Evolutionary conservation across 2,329 filamentous ascomycete genomes (phyloP).

Genomic region (Lasiodiplodia sp.): DNA sequence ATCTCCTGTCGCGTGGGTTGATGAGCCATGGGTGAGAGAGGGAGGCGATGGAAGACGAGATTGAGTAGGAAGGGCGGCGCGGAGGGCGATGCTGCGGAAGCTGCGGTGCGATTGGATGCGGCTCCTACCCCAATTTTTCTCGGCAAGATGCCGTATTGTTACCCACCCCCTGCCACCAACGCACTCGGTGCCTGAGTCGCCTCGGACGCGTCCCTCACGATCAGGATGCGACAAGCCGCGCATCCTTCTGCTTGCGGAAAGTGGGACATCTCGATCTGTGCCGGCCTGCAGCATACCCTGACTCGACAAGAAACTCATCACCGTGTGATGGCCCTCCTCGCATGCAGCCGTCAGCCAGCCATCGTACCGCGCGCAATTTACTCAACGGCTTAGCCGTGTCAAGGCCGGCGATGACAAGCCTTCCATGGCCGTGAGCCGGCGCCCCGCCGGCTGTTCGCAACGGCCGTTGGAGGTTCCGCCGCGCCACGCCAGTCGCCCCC

Average conservation of each 20-base stretch:
- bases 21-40: neutral
- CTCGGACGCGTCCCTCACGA: neutral
- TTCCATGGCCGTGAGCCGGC: neutral
- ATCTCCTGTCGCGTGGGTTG: neutral
- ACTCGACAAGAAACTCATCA: constrained; percentile 12
- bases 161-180: neutral
- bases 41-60: neutral
- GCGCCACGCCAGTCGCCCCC: neutral
- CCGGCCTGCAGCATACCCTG: neutral
- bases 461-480: constrained; percentile 1
- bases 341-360: neutral
- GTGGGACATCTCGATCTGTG: neutral
- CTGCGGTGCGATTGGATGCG: neutral
- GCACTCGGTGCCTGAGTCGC: neutral
- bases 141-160: constrained; percentile 5
- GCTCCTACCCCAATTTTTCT: neutral
- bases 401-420: neutral
- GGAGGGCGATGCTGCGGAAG: neutral
- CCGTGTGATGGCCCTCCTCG: neutral
- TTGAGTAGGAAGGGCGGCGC: neutral
- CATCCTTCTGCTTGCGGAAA: constrained; percentile 8
- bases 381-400: neutral
- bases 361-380: neutral
- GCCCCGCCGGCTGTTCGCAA: neutral
- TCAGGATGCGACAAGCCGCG: constrained; percentile 11